A percentile compares a stretch with the other conserved stretches of the same genome.
phyloP scores from a whole-genome alignment of 495 filamentous ascomycete genomes.

The Penicillium cosmopolitanum region DNA sequence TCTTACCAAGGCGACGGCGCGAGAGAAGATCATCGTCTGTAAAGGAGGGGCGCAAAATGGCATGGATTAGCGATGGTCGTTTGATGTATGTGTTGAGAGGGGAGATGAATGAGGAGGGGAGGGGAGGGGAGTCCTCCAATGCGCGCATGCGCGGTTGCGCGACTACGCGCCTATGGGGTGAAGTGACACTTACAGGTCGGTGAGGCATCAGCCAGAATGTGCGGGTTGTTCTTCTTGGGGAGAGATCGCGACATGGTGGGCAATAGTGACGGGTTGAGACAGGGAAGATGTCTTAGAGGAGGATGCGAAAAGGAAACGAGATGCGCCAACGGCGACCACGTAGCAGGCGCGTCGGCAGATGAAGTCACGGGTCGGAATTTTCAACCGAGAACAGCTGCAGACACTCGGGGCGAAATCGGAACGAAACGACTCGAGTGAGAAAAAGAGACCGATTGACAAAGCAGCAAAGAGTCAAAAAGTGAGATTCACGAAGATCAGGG shows the following conservation, averaged over 20 bases:
- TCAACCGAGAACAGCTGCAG: constrained; percentile 11
- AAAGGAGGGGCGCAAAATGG: constrained; percentile 12
- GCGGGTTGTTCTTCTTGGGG: constrained; percentile 73
- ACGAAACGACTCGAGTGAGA: not conserved
- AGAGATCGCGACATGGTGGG: constrained; percentile 66
- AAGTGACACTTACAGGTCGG: constrained; percentile 56
- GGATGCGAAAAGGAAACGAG: constrained; percentile 30
- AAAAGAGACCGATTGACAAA: not conserved
- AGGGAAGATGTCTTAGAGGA: constrained; percentile 7
- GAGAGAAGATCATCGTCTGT: constrained; percentile 81
- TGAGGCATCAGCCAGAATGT: constrained; percentile 73
- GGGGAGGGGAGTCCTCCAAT: not conserved
- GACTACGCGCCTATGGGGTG: constrained; percentile 21
- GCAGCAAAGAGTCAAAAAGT: constrained; percentile 10
- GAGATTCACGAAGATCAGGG: constrained; percentile 30
- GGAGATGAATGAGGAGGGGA: constrained; percentile 3
- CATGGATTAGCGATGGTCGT: constrained; percentile 30
- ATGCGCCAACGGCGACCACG: constrained; percentile 49
- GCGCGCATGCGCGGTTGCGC: constrained; percentile 21
- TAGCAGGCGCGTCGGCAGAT: constrained; percentile 50
- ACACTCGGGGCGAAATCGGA: constrained; percentile 1
- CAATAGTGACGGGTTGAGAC: constrained; percentile 7
- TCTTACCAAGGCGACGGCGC: constrained; percentile 88
- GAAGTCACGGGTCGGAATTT: constrained; percentile 13
- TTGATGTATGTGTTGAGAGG: constrained; percentile 10